Evolutionary conservation across 2,329 filamentous ascomycete species (phyloP), one percentile per base, ranked within the genome.

Genomic region (Diaporthe ilicicola): DNA sequence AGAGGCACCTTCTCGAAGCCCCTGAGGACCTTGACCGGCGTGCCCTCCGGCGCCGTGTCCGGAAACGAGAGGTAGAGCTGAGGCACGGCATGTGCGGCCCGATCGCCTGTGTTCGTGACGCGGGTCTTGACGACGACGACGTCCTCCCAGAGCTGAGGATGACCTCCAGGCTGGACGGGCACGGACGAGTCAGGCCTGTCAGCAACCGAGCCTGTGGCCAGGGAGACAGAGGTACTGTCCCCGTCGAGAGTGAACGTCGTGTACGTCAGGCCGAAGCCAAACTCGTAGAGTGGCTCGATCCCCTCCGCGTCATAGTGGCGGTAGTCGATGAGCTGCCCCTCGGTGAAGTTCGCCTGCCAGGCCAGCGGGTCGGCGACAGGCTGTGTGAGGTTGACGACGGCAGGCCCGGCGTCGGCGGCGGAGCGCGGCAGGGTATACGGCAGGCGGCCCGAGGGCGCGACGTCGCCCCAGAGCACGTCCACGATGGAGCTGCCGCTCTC

Each of bases 401-500:
- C 84, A 81, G 69, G 55, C 0, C 67, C 69, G 0, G 69, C 69
- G 15, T 83, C 84, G 2, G 78, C 79, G 19, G 82, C 84, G 3
- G 82, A 81, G 53, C 81, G 80, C 15, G 88, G 88, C 71, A 90
- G 85, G 0, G 89, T 91, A 78, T 91, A 91, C 1, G 88, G 85
- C 0, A 90, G 81, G 85, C 87, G 6, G 88, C 90, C 74, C 84
- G 84, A 86, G 0, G 89, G 89, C 74, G 88, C 88, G 48, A 86
- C 82, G 56, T 84, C 84, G 24, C 90, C 90, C 75, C 89, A 92
- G 12, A 92, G 84, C 19, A 92, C 80, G 74, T 90, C 89, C 3
- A 86, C 86, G 32, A 91, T 84, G 0, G 88, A 82, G 72, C 90
- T 88, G 2, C 90, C 90, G 17, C 84, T 86, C 73, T 92, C 86